A percentile compares a stretch with the other conserved stretches of the same genome.
These are phyloP conservation scores for Solanum tarijense DNA, from an alignment of 257 asterid genomes.

Conservation along the genomic window DNA sequence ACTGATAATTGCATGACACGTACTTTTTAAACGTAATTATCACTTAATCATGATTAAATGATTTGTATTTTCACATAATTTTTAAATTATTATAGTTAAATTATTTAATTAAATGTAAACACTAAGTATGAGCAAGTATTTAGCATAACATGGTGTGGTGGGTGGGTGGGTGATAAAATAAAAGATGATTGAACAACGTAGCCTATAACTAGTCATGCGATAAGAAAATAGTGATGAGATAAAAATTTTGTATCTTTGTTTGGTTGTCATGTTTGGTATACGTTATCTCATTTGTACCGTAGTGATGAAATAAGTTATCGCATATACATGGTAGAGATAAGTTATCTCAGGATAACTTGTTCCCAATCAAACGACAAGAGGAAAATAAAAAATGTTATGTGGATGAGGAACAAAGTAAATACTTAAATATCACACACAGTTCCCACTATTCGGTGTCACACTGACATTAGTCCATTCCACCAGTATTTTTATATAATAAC, in stretches of 20 bases:
- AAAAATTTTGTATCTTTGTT: too few species aligned
- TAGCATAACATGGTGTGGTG: not conserved
- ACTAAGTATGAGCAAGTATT: not conserved
- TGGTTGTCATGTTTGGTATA: too few species aligned
- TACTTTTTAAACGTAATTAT: not conserved
- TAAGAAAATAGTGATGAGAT: too few species aligned
- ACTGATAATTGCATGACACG: not conserved
- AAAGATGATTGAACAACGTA: not conserved
- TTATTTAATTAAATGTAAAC: not conserved
- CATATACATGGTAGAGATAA: too few species aligned
- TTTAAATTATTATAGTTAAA: not conserved
- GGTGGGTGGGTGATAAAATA: not conserved
- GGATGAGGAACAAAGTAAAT: constrained; percentile 19
- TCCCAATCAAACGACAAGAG: not conserved
- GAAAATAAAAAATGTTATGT: not conserved
- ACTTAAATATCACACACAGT: constrained; percentile 20
- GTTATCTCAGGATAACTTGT: too few species aligned
- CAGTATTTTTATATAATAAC: not conserved
- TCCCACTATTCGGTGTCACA: constrained; percentile 5
- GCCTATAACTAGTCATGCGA: not conserved
- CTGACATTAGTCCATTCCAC: not conserved
- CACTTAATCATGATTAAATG: not conserved
- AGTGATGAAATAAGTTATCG: too few species aligned
- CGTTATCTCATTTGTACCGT: not conserved
- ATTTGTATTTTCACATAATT: not conserved